Percentiles rank a stretch among this genome's conserved stretches.
phyloP scores from a whole-genome alignment of 1,284 basidiomycete genomes.

The Rhodofomes roseus region DNA sequence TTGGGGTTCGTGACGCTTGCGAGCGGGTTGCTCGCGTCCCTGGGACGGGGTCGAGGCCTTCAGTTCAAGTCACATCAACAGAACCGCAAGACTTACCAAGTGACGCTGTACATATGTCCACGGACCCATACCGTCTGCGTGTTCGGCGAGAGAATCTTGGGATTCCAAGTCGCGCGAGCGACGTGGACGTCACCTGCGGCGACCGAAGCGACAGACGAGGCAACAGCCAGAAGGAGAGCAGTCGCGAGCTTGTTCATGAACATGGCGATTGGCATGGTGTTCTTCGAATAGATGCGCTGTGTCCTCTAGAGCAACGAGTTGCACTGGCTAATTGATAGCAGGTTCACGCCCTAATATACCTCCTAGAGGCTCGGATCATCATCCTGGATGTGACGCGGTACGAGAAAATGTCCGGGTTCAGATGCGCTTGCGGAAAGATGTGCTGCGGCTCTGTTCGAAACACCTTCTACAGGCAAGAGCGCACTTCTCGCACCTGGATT shows the following conservation, averaged over 20 bases:
- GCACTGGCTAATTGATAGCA: background rate
- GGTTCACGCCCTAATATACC: background rate
- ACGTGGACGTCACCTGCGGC: slow-evolving; percentile 30
- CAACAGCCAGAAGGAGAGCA: slow-evolving; percentile 20
- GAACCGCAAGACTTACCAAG: slow-evolving; percentile 34
- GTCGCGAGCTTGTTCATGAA: slow-evolving; percentile 24
- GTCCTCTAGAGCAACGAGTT: background rate
- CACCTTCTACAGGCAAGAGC: no score
- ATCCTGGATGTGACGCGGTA: no score
- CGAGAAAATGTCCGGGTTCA: no score
- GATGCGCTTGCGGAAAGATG: no score
- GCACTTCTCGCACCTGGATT: no score
- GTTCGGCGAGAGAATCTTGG: slow-evolving; percentile 36
- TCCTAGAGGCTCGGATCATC: no score
- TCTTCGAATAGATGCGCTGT: background rate
- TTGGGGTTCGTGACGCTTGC: slow-evolving; percentile 41
- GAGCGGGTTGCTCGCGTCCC: slow-evolving; percentile 39
- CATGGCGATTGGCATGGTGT: slow-evolving; percentile 6
- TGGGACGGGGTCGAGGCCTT: slow-evolving; percentile 11
- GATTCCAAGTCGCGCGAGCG: slow-evolving; percentile 41
- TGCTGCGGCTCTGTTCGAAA: no score
- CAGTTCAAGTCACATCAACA: no score
- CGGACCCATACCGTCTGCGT: slow-evolving; percentile 37
- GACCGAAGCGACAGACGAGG: slow-evolving; percentile 21
- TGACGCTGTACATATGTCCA: slow-evolving; percentile 39